Evolutionary conservation across 345 rosid species (phyloP).

Genomic region (Moricandia arvensis): DNA sequence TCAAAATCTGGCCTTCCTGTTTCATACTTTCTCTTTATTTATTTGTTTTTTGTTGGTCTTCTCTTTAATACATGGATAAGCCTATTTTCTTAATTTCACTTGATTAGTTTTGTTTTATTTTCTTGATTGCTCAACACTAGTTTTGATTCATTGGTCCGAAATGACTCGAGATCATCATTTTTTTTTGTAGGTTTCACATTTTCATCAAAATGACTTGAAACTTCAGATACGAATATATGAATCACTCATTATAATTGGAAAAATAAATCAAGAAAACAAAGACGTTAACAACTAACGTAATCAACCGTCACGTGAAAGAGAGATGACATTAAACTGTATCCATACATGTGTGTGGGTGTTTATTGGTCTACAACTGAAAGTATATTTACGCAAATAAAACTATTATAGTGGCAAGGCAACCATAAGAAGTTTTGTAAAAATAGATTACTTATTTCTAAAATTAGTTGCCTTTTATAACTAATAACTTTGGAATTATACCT

Average conservation of each 20-base stretch:
- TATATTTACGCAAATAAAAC: constrained; percentile 10
- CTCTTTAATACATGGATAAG: neutral
- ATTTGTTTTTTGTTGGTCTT: neutral
- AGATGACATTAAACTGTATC: constrained; percentile 5
- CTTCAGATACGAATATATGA: neutral
- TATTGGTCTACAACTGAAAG: neutral
- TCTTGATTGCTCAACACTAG: neutral
- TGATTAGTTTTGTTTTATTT: neutral
- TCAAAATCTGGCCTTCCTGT: neutral
- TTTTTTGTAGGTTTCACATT: neutral
- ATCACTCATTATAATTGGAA: neutral
- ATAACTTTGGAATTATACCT: constrained; percentile 3
- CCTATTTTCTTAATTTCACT: neutral
- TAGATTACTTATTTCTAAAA: constrained; percentile 8
- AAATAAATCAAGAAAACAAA: neutral
- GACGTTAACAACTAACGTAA: neutral
- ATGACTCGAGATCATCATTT: neutral
- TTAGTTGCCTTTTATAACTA: constrained; percentile 1
- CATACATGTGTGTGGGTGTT: neutral
- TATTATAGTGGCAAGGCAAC: constrained; percentile 12
- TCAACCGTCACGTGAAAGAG: constrained; percentile 21
- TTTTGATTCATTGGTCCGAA: neutral
- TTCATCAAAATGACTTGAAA: neutral
- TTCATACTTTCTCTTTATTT: neutral
- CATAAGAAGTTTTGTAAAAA: neutral